Conservation (phyloP, 2,329 filamentous ascomycete genomes). For the Talaromyces sp. region DNA sequence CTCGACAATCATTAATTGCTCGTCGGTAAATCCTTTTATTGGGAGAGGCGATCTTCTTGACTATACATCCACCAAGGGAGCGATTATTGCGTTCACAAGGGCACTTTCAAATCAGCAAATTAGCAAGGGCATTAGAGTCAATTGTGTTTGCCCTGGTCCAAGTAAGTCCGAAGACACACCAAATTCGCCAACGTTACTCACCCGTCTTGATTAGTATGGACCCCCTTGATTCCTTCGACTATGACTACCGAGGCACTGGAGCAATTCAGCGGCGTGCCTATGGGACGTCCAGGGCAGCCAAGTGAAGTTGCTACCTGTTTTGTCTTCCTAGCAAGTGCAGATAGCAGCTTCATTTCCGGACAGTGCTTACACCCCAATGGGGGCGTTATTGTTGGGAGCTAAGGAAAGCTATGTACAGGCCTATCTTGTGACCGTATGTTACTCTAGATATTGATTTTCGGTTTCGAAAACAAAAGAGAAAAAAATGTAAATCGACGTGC, state of each 20-base stretch:
- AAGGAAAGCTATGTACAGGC: conserved; percentile 7
- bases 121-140: conserved; percentile 68
- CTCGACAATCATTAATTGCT: conserved; percentile 77
- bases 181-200: background rate
- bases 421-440: background rate
- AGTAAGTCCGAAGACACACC: conserved; percentile 25
- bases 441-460: background rate
- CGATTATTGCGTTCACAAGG: conserved; percentile 74
- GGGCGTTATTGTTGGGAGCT: conserved; percentile 52
- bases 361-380: conserved; percentile 65
- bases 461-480: background rate
- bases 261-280: conserved; percentile 65
- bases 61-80: conserved; percentile 71
- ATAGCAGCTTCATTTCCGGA: conserved; percentile 70
- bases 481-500: background rate
- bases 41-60: conserved; percentile 76
- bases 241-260: conserved; percentile 69
- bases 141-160: conserved; percentile 71
- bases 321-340: conserved; percentile 71
- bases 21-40: conserved; percentile 78
- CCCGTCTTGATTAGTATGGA: conserved; percentile 55
- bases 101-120: conserved; percentile 72
- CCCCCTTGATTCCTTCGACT: conserved; percentile 67
- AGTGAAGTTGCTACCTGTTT: conserved; percentile 78
- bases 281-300: conserved; percentile 73